Base-by-base conservation (phyloP, 2,329 filamentous ascomycete genomes). In the Aureobasidium sp. region DNA sequence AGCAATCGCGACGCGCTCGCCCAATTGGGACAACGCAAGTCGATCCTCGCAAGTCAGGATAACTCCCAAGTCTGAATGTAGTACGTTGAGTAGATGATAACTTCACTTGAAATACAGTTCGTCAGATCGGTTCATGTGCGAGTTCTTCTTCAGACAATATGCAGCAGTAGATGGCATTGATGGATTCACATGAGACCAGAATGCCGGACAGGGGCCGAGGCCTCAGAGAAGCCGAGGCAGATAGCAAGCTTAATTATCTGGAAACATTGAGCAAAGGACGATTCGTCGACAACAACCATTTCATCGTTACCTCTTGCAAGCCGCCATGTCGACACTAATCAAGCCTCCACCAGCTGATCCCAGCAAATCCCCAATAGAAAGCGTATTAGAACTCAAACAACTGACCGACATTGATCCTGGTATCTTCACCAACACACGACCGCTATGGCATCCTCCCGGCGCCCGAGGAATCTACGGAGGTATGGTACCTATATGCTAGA, bases 381-480 rank as follows among this genome's bases (percentile, higher is more conserved):
- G 95, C 75, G 87, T 90, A 53, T 82, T 97, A 61, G 91, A 96
- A 70, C 80, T 97, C 68, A 94, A 89, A 3, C 88, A 91, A 66
- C 80, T 97, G 58, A 79, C 79, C 61, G 87, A 89, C 64, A 84
- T 94, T 65, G 87, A 88, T 48, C 87, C 88, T 62, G 89, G 96
- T 73, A 87, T 97, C 67, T 99, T 94, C 79, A 97, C 94, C 61
- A 99, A 99, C 74, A 90, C 91, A 2, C 88, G 91, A 41, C 88
- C 88, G 27, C 82, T 94, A 64, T 97, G 92, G 92, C 92, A 95
- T 68, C 94, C 94, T 0, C 87, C 90, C 0, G 91, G 91, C 25
- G 94, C 94, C 2, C 86, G 94, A 59, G 94, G 94, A 63, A 91
- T 99, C 75, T 99, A 91, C 71, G 94, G 94, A 72, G 94, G 94